These are phyloP conservation scores for Arachnomyces sp. DNA, from an alignment of 2,329 filamentous ascomycete species.

Conservation along the genomic window DNA sequence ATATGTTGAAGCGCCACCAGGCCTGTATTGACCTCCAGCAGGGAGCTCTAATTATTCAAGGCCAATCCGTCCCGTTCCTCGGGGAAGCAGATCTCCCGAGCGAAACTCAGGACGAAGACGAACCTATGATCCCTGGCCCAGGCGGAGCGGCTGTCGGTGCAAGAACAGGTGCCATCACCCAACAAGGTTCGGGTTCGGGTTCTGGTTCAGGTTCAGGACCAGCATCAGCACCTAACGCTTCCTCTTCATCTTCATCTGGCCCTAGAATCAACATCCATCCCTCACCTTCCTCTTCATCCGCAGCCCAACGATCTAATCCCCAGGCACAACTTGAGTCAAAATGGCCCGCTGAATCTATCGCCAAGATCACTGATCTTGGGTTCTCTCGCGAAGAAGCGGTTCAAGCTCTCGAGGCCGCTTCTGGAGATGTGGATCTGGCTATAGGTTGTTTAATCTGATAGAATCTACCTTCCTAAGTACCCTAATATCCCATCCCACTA, in stretches of 20 bases:
- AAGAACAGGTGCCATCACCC: constrained; percentile 59
- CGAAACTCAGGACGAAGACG: constrained; percentile 60
- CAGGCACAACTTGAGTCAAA: constrained; percentile 14
- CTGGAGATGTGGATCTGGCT: constrained; percentile 81
- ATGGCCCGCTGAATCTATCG: constrained; percentile 57
- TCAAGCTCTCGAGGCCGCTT: constrained; percentile 70
- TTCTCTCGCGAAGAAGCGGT: constrained; percentile 69
- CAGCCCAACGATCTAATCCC: constrained; percentile 1
- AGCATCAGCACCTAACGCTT: constrained; percentile 13
- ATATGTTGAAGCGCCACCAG: constrained; percentile 96
- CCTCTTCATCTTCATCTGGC: constrained; percentile 14
- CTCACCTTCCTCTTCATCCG: constrained; percentile 17
- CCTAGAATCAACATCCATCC: constrained; percentile 22
- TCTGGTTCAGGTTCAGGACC: too few species aligned
- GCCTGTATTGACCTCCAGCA: constrained; percentile 81
- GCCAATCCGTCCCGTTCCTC: constrained; percentile 79
- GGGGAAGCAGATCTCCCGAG: constrained; percentile 93
- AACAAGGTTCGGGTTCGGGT: constrained; percentile 21
- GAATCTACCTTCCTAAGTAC: too few species aligned
- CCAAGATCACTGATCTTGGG: constrained; percentile 68
- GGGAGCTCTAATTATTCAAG: constrained; percentile 80
- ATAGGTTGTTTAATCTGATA: constrained; percentile 62
- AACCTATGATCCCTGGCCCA: constrained; percentile 76
- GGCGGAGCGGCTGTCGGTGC: constrained; percentile 84
- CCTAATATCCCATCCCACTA: too few species aligned